Conservation (phyloP, 2,329 filamentous ascomycete genomes). For the Talaromyces sp. region DNA sequence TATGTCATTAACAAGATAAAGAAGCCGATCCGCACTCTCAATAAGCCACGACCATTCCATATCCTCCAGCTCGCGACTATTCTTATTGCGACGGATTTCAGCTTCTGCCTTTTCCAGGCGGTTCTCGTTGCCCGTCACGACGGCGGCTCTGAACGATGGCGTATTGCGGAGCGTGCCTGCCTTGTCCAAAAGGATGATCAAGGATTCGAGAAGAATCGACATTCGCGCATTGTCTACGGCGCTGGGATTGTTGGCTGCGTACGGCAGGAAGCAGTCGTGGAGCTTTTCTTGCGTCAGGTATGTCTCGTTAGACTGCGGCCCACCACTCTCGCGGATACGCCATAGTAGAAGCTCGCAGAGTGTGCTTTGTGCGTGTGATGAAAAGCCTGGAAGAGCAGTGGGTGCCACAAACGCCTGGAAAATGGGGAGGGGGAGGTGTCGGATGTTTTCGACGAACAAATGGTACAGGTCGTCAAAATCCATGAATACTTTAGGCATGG, state of each 20-base stretch:
- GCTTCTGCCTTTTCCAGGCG: conserved; percentile 43
- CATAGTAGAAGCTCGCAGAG: conserved; percentile 51
- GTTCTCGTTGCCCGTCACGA: conserved; percentile 49
- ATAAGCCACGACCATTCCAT: conserved; percentile 33
- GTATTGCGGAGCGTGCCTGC: conserved; percentile 28
- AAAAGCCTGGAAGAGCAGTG: conserved; percentile 38
- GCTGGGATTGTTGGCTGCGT: conserved; percentile 56
- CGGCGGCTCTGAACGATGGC: conserved; percentile 36
- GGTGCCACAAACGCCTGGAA: conserved; percentile 43
- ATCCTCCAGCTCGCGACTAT: conserved; percentile 27
- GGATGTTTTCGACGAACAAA: conserved; percentile 43
- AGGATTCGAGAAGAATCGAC: conserved; percentile 61
- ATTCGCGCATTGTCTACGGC: conserved; percentile 68
- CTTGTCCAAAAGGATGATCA: conserved; percentile 51
- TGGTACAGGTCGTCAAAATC: conserved; percentile 36
- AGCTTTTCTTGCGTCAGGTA: conserved; percentile 47
- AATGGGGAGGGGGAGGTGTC: conserved; percentile 38
- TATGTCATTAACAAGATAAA: conserved; percentile 30
- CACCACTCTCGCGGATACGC: conserved; percentile 42
- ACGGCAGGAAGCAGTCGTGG: conserved; percentile 59
- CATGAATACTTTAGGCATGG: conserved; percentile 30
- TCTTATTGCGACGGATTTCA: conserved; percentile 42
- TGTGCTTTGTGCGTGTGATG: conserved; percentile 38
- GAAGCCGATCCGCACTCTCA: conserved; percentile 38
- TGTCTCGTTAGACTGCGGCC: conserved; percentile 32